These are phyloP conservation scores for Elaeis oleifera DNA, from an alignment of 202 grass and related monocot species.

Conservation along the genomic window DNA sequence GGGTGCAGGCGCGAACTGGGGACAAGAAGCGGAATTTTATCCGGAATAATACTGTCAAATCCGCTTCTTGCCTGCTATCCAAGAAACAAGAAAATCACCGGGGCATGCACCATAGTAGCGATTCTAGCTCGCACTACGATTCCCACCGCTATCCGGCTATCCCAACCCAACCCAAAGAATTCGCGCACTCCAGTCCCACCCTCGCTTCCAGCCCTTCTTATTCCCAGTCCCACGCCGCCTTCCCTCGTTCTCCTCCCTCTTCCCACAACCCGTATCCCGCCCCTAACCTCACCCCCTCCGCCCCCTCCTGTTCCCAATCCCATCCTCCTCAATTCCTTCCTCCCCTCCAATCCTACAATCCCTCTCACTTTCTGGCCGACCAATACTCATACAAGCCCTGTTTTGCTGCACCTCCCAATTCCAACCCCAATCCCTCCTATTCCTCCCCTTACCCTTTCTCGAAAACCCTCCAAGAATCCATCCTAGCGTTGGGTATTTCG, in stretches of 20 bases:
- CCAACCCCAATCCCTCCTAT: background rate
- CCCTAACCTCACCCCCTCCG: constrained; percentile 17
- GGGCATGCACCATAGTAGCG: too few relatives aligned
- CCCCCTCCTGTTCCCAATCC: constrained; percentile 39
- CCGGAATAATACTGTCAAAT: too few relatives aligned
- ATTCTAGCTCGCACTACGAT: too few relatives aligned
- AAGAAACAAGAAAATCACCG: too few relatives aligned
- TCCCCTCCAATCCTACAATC: constrained; percentile 42
- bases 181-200: too few relatives aligned
- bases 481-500: constrained; percentile 13
- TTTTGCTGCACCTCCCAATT: constrained; percentile 9
- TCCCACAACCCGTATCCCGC: constrained; percentile 11
- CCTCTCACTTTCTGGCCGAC: constrained; percentile 38
- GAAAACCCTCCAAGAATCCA: constrained; percentile 38
- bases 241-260: background rate
- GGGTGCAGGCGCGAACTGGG: too few relatives aligned
- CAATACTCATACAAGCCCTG: constrained; percentile 12
- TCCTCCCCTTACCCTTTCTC: constrained; percentile 58
- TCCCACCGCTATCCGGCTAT: too few relatives aligned
- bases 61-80: too few relatives aligned
- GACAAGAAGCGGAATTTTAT: too few relatives aligned
- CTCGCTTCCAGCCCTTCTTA: too few relatives aligned
- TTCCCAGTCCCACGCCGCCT: background rate
- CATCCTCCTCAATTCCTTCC: constrained; percentile 26
- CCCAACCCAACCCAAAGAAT: background rate